Base-by-base conservation (phyloP, 495 filamentous ascomycete species). In the Echria macrotheca region DNA sequence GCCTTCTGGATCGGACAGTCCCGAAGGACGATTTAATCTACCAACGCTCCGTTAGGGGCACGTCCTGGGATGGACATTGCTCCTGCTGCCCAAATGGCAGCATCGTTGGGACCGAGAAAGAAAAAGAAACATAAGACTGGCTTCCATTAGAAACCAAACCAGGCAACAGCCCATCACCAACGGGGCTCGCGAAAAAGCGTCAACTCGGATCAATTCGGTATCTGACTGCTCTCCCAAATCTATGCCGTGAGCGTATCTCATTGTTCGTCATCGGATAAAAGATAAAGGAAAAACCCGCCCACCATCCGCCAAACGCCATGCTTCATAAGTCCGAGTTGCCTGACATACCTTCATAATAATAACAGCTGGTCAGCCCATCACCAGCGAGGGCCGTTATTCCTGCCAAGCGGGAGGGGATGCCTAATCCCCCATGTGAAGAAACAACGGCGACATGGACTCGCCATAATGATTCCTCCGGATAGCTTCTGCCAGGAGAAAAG, bases 381-480 rank as follows among this genome's bases (percentile, higher is more conserved):
- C n/a, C n/a, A n/a, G n/a, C n/a, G n/a, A n/a, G n/a, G n/a, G n/a
- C n/a, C n/a, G n/a, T n/a, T n/a, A n/a, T n/a, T n/a, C n/a, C n/a
- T n/a, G n/a, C n/a, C n/a, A n/a, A n/a, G n/a, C n/a, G n/a, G n/a
- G n/a, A n/a, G n/a, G n/a, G n/a, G n/a, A n/a, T n/a, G 24, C 48
- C 64, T 69, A 85, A 58, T 85, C 82, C 41, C 64, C 64, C 56
- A 76, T 73, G 54, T 86, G 84, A 55, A 89, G 83, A 71, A 91
- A 93, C 38, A 95, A 68, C 24, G 87, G 83, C 49, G 87, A 91
- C 65, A 95, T 89, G 53, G 86, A 91, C 70, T 87, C 83, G 44
- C 77, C 93, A 66, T 96, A 90, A 61, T 97, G 91, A 66, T 96
- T 96, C 59, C 93, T 80, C 61, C 93, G 75, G 56, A 98, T 97